Evolutionary conservation across 305 asterid species (phyloP).

Genomic region (Solanum hybrid): DNA sequence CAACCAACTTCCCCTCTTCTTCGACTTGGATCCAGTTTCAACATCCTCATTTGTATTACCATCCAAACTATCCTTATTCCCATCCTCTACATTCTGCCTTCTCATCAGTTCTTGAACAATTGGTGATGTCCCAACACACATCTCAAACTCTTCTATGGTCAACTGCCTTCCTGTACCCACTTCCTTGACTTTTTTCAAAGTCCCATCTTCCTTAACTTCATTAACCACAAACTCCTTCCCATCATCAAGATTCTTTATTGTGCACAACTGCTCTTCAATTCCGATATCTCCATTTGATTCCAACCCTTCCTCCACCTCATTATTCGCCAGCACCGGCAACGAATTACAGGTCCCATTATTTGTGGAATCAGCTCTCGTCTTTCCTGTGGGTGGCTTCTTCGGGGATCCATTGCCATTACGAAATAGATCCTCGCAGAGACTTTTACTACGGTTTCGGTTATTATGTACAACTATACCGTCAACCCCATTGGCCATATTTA

Average conservation of each 20-base stretch:
- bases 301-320: conserved; percentile 27
- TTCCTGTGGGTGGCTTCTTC: conserved; percentile 66
- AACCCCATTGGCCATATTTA: conserved; percentile 18
- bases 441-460: conserved; percentile 14
- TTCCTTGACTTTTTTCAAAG: conserved; percentile 86
- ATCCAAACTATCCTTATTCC: conserved; percentile 45
- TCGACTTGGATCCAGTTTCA: conserved; percentile 51
- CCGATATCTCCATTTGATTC: conserved; percentile 22
- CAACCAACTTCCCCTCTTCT: conserved; percentile 74
- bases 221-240: conserved; percentile 97
- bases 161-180: conserved; percentile 89
- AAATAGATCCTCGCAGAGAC: conserved; percentile 26
- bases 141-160: conserved; percentile 96
- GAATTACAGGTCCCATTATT: conserved; percentile 23
- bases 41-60: conserved; percentile 39
- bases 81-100: conserved; percentile 82
- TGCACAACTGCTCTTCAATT: conserved; percentile 43
- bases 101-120: conserved; percentile 96
- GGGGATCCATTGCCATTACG: conserved; percentile 39
- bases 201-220: conserved; percentile 88
- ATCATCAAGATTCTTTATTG: conserved; percentile 83
- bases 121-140: conserved; percentile 94
- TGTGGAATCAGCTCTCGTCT: conserved; percentile 26
- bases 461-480: conserved; percentile 31
- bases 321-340: conserved; percentile 4